Conservation (phyloP, 768 basidiomycete species). For the Boletellus ananas region DNA sequence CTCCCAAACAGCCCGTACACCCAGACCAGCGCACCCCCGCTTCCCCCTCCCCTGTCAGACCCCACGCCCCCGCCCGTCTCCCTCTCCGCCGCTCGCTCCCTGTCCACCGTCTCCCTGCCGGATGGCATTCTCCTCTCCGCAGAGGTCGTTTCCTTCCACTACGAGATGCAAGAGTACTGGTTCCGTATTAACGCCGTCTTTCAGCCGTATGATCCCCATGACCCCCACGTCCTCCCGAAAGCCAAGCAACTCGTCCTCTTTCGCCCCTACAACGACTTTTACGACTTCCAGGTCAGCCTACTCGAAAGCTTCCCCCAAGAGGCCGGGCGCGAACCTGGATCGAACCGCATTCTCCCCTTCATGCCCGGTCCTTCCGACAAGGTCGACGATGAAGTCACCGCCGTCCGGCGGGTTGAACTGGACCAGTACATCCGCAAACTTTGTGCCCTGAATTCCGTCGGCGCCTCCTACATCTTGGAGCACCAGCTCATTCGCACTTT, state of each 20-base stretch:
- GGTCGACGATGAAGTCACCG: constrained; percentile 82
- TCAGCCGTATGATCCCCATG: constrained; percentile 71
- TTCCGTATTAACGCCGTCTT: constrained; percentile 90
- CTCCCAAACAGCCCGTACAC: constrained; percentile 43
- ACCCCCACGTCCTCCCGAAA: constrained; percentile 52
- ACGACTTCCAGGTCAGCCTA: constrained; percentile 91
- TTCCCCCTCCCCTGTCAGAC: constrained; percentile 5
- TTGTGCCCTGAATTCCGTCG: constrained; percentile 61
- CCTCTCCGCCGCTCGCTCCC: constrained; percentile 28
- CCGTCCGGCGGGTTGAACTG: constrained; percentile 74
- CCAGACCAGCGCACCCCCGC: constrained; percentile 11
- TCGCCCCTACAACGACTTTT: constrained; percentile 96
- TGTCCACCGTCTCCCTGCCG: constrained; percentile 52
- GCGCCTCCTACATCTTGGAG: constrained; percentile 77
- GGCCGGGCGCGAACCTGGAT: constrained; percentile 71
- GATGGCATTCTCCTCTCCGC: constrained; percentile 84
- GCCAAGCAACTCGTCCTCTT: constrained; percentile 84
- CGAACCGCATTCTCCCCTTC: constrained; percentile 81
- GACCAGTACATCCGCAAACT: constrained; percentile 85
- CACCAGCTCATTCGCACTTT: constrained; percentile 79
- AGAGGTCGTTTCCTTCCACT: constrained; percentile 94
- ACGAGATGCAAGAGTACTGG: constrained; percentile 95
- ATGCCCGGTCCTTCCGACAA: constrained; percentile 93
- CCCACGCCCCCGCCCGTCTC: constrained; percentile 13
- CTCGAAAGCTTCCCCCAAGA: constrained; percentile 86